Evolutionary conservation across 2,329 filamentous ascomycete genomes (phyloP), one percentile per base, ranked within the genome.

Genomic region (Trichophyton schoenleinii): DNA sequence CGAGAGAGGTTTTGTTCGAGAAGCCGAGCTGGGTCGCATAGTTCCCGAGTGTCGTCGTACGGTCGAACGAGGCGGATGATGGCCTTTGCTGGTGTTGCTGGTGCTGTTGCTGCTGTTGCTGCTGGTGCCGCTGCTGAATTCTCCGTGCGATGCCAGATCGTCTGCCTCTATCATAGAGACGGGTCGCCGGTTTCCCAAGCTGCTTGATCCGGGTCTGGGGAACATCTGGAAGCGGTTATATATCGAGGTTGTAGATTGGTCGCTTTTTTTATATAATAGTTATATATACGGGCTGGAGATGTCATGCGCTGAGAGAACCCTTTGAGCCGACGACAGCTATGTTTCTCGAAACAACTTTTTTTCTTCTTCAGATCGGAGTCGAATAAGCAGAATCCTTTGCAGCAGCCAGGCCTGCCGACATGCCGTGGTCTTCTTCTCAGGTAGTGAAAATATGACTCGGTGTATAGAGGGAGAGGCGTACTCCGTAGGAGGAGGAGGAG

Each of bases 1-100:
- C 62, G 78, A 77, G 59, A 81, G 78, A 36, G 70, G 69, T 63
- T 70, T 73, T 31, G 72, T 70, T 15, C 63, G 63, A 11, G 38
- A 22, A 8, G 61, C 20, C 11, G 60, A 61, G 38, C 57, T 22
- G 25, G 60, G 48, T 20, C 53, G 62, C 62, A 64, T 62, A 53
- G 28, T 60, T 36, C 49, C 53, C 13, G 62, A 62, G 36, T 62
- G 58, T 20, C 62, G 41, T 20, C 57, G 52, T 31, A 63, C 18
- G 20, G 34, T 31, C 18, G 59, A 57, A 28, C 28, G 46, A 38
- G 36, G 44, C 13, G 42, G 25, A 22, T 60, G 58, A 22, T 60
- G 58, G 15, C 15, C 11, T 25, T 34, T 38, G 22, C 42, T 38
- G 34, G 18, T 60, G 49, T 2, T 53, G 38, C 9, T 42, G 20